Evolutionary conservation across 805 yeast species (phyloP), one percentile per base, ranked within the genome.

Genomic region (Blastobotrys muscicola): DNA sequence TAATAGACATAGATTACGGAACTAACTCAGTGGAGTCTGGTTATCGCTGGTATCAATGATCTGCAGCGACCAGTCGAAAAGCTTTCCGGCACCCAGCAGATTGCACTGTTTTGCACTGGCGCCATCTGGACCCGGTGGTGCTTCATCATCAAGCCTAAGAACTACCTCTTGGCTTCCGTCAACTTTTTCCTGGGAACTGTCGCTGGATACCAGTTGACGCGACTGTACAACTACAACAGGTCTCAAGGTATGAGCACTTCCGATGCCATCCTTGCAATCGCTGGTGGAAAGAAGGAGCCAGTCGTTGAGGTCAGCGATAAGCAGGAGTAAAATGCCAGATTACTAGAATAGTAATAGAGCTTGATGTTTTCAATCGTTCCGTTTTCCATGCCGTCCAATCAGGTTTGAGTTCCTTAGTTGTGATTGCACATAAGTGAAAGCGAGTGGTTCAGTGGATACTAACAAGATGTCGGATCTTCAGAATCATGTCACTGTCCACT

Each of bases 101-200:
- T 77, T 36, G 94, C 97, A 1, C 71, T 90, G 45, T 73, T 84
- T 55, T 87, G 89, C 38, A 90, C 98, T 1, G 98, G 97, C 44
- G 77, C 78, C 43, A 86, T 90, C 56, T 90, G 98, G 98, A 90
- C 98, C 31, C 78, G 98, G 64, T 90, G 97, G 97, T 87, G 96
- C 11, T 76, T 89, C 66, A 92, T 89, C 50, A 90, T 90, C 59
- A 78, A 70, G 51, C 98, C 98, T 35, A 81, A 82, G 67, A 90
- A 90, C 66, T 72, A 74, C 54, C 68, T 92, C 48, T 72, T 92
- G 52, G 98, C 97, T 3, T 78, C 90, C 26, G 98, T 90, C 44
- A 90, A 90, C 67, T 86, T 87, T 71, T 90, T 92, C 74, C 69
- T 90, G 43, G 95, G 94, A 20, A 68, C 80, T 29, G 95, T 94